Percentiles rank a stretch among this genome's conserved stretches.
Conservation (phyloP, 1,284 basidiomycete species). For the Lentinus polychrous region DNA sequence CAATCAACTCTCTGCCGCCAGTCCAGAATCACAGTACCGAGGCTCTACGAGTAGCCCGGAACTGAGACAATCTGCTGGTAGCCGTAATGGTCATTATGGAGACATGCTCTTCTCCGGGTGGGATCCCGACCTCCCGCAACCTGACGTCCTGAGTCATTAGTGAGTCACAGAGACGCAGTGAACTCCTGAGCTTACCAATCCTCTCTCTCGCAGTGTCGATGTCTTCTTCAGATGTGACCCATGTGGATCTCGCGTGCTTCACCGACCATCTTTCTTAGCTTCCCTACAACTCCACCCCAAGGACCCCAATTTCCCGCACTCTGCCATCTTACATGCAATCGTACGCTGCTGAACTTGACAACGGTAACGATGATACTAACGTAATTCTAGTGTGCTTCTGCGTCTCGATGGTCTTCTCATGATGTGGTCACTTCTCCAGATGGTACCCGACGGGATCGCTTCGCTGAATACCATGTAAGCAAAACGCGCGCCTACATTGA, state of each 20-base stretch:
- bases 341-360: constrained; percentile 27
- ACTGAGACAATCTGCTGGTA: constrained; percentile 20
- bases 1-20: constrained; percentile 30
- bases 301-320: constrained; percentile 74
- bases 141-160: constrained; percentile 65
- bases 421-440: constrained; percentile 60
- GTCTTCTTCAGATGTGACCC: constrained; percentile 80
- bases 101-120: constrained; percentile 68
- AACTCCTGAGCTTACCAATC: background rate
- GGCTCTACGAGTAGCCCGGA: constrained; percentile 48
- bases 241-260: constrained; percentile 72
- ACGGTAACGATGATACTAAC: background rate
- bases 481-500: constrained; percentile 82
- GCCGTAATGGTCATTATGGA: constrained; percentile 33
- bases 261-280: constrained; percentile 70
- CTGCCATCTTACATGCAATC: constrained; percentile 77
- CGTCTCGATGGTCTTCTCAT: constrained; percentile 73
- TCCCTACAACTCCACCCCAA: constrained; percentile 70
- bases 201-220: constrained; percentile 49
- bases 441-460: constrained; percentile 67
- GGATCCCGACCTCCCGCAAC: constrained; percentile 77
- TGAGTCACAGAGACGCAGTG: constrained; percentile 28
- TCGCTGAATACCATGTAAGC: constrained; percentile 78
- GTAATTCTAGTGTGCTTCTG: constrained; percentile 62
- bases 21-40: constrained; percentile 36